phyloP scores from a whole-genome alignment of 2,329 filamentous ascomycete species.

The Pyricularia sp. region DNA sequence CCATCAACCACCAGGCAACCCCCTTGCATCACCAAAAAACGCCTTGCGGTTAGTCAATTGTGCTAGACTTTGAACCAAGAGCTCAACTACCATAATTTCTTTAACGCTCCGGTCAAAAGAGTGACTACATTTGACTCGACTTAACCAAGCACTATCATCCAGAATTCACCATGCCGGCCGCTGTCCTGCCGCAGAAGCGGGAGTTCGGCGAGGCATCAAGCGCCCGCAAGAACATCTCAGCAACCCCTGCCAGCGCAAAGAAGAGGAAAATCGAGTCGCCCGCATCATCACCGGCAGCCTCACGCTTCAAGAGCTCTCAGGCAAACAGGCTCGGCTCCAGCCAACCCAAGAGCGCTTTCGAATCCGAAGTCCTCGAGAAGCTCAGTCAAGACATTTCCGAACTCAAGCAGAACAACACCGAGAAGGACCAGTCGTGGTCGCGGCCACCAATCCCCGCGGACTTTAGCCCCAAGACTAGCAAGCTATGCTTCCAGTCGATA shows the following conservation, averaged over 20 bases:
- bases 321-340: constrained; percentile 60
- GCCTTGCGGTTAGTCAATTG: background rate
- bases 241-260: constrained; percentile 55
- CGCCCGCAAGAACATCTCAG: constrained; percentile 49
- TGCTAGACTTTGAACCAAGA: background rate
- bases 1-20: background rate
- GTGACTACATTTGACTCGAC: background rate
- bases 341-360: constrained; percentile 84
- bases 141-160: background rate
- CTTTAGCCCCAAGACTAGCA: constrained; percentile 51
- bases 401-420: constrained; percentile 76
- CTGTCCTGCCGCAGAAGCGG: constrained; percentile 59
- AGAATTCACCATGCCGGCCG: constrained; percentile 32
- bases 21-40: background rate
- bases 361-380: constrained; percentile 90
- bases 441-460: constrained; percentile 40
- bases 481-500: constrained; percentile 88
- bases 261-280: constrained; percentile 70
- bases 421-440: constrained; percentile 91
- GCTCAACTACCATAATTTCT: background rate
- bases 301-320: constrained; percentile 51
- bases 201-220: constrained; percentile 60
- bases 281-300: constrained; percentile 44
- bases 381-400: constrained; percentile 87
- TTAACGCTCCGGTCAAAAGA: background rate